These are phyloP conservation scores for Gloeopeniophorella convolvens DNA, from an alignment of 768 basidiomycete species.

Conservation along the genomic window DNA sequence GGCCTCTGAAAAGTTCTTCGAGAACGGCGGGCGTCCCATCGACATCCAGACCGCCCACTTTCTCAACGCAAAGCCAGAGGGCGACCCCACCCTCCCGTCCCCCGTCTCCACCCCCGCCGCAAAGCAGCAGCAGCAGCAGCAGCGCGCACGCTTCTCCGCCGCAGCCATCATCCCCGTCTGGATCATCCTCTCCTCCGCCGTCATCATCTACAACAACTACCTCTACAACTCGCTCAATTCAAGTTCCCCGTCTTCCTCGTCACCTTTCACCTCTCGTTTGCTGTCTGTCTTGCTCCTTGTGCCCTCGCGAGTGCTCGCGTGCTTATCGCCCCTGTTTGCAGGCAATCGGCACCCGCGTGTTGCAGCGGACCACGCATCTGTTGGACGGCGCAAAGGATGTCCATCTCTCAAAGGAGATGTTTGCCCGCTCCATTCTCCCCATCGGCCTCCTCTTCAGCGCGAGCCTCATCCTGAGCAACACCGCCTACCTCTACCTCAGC, in stretches of 20 bases:
- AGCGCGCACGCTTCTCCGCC: too few species aligned
- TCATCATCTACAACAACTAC: conserved; percentile 96
- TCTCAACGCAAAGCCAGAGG: conserved; percentile 20
- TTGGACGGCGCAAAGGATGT: conserved; percentile 77
- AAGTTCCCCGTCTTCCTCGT: conserved; percentile 90
- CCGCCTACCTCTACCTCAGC: conserved; percentile 85
- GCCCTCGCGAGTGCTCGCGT: conserved; percentile 10
- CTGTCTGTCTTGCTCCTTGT: conserved; percentile 34
- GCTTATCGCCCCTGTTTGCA: conserved; percentile 21
- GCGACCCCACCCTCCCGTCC: conserved; percentile 40
- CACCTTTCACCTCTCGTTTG: conserved; percentile 73
- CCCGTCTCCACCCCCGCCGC: conserved; percentile 44
- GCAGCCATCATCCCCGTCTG: conserved; percentile 81
- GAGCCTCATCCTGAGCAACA: conserved; percentile 86
- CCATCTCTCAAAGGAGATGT: conserved; percentile 72
- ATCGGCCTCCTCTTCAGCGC: conserved; percentile 93
- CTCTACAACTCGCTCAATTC: conserved; percentile 81
- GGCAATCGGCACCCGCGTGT: conserved; percentile 80
- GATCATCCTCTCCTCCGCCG: conserved; percentile 83
- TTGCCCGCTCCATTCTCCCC: conserved; percentile 80
- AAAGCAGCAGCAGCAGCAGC: conserved; percentile 40
- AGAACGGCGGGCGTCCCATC: conserved; percentile 6
- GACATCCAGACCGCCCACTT: conserved; percentile 7
- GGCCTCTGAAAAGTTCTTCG: conserved; percentile 14
- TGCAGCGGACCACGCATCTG: conserved; percentile 75